A percentile compares a stretch with the other conserved stretches of the same genome.
phyloP scores from a whole-genome alignment of 441 rosid species.

The Viola pubescens region DNA sequence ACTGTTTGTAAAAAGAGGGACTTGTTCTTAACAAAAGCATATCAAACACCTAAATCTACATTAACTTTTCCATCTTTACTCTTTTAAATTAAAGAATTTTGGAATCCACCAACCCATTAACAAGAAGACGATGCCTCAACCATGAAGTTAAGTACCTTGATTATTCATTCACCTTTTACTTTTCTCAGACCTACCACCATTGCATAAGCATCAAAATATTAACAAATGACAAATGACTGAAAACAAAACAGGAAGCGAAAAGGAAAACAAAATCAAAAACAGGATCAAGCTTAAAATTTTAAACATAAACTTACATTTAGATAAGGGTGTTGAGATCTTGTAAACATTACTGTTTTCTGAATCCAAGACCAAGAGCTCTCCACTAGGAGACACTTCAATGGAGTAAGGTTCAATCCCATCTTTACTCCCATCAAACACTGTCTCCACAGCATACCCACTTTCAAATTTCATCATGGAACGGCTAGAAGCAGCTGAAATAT shows the following conservation, averaged over 20 bases:
- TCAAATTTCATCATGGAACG: slow-evolving; percentile 87
- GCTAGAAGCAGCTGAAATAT: slow-evolving; percentile 43
- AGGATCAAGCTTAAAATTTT: background rate
- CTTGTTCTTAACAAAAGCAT: slow-evolving; percentile 46
- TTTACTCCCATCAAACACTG: slow-evolving; percentile 91
- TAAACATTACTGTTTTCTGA: slow-evolving; percentile 75
- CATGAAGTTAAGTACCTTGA: slow-evolving; percentile 30
- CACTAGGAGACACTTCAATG: slow-evolving; percentile 57
- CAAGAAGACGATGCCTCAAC: slow-evolving; percentile 16
- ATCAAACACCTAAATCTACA: slow-evolving; percentile 13
- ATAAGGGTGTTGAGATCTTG: slow-evolving; percentile 67
- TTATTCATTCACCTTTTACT: background rate
- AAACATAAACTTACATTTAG: slow-evolving; percentile 52
- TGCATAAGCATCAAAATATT: background rate
- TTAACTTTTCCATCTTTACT: background rate
- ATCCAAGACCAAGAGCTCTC: slow-evolving; percentile 78
- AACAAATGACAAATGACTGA: background rate
- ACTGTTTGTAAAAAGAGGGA: slow-evolving; percentile 30
- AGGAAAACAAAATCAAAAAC: background rate
- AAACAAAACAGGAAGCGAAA: background rate
- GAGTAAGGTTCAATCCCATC: slow-evolving; percentile 80
- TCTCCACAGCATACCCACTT: slow-evolving; percentile 79
- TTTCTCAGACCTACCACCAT: background rate
- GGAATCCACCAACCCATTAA: slow-evolving; percentile 15
- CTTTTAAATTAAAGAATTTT: slow-evolving; percentile 6